Conservation (phyloP, 257 asterid species). For the Paulownia fortunei region DNA sequence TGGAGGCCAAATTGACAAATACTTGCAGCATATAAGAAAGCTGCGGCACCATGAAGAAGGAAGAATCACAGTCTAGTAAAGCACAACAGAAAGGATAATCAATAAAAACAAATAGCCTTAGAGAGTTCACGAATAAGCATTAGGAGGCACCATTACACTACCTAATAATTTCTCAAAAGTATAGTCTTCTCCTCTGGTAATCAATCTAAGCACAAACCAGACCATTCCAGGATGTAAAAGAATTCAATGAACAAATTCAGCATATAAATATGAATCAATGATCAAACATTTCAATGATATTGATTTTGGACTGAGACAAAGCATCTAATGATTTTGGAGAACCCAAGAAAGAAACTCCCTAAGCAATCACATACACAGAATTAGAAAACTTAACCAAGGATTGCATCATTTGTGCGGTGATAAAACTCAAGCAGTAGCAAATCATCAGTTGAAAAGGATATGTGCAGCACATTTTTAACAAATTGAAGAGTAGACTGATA, state of each 20-base stretch:
- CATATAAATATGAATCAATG: neutral
- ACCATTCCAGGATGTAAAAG: slow-evolving; percentile 10
- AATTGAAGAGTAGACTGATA: slow-evolving; percentile 6
- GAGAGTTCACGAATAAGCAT: neutral
- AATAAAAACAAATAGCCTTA: neutral
- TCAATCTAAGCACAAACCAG: slow-evolving; percentile 2
- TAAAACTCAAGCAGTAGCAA: slow-evolving; percentile 10
- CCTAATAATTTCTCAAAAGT: neutral
- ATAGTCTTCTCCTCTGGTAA: neutral
- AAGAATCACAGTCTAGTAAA: slow-evolving; percentile 16
- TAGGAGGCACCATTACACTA: neutral
- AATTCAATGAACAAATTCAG: slow-evolving; percentile 6
- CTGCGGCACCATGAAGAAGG: slow-evolving; percentile 15
- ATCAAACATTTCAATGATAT: neutral
- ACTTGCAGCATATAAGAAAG: slow-evolving; percentile 11
- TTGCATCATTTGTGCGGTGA: slow-evolving; percentile 8
- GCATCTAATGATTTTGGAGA: slow-evolving; percentile 10
- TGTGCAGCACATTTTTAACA: neutral
- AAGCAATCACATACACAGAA: neutral
- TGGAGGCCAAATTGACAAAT: neutral
- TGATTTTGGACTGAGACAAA: neutral
- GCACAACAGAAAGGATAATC: neutral
- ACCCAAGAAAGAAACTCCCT: neutral
- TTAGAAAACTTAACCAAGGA: neutral
- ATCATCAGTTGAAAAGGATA: neutral